Evolutionary conservation across 176 grass and related monocot genomes (phyloP), one percentile per base, ranked within the genome.

Genomic region (Musa acuminata): DNA sequence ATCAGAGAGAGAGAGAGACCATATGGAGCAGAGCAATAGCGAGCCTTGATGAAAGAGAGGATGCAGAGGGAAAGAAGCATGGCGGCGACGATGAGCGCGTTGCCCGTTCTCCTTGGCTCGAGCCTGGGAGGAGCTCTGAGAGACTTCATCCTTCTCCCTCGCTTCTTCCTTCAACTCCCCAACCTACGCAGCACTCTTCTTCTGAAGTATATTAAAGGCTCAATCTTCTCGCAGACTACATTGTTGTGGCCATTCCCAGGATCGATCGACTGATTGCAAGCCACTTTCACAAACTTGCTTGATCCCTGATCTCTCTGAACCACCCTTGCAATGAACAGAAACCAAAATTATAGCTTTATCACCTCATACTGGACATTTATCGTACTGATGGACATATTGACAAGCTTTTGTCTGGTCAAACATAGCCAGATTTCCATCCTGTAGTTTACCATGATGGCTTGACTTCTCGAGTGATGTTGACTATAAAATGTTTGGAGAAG

Each of bases 41-140:
- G 84, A 19, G 86, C 75, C 71, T 86, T 69, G 83, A 88, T 17
- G 71, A 92, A 20, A 25, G 86, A 88, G 54, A 92, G 89, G 71
- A 88, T 20, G 11, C 85, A 76, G n/a, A 92, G 75, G 81, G 89
- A 82, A 52, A 79, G 80, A 7, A 92, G 78, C 86, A 92, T 85
- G 86, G 85, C 80, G 64, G 80, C 86, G 48, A 88, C 83, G 65
- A 92, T 81, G 6, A 86, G 67, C 53, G 77, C 83, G 77, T 92
- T 92, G 74, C 89, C 86, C 68, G 77, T 62, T 74, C 80, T 72
- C 51, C 86, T 83, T 12, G 83, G 80, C 54, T 92, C 89, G 1
- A 53, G 80, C 48, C 89, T 83, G 2, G 78, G 72, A 64, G 78
- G 53, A 66, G 62, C 85, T 71, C 89, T 85, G 53, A 72, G 74